These are phyloP conservation scores for Zygnema cylindricum DNA, from an alignment of 139 green algal genomes.

Conservation along the genomic window DNA sequence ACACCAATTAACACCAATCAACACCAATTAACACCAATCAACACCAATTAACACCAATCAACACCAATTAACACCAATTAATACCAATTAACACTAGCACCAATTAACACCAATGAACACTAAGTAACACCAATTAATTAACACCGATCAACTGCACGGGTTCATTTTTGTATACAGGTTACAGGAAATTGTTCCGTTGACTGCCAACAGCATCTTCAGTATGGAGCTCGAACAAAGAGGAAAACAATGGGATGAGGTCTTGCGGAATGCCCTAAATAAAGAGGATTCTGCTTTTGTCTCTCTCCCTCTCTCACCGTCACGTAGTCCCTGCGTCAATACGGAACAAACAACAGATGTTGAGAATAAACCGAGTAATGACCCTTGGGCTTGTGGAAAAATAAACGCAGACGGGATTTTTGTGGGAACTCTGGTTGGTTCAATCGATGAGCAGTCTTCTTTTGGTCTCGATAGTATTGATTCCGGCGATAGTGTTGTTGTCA, in stretches of 20 bases:
- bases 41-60: too few species aligned
- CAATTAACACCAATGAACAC: too few species aligned
- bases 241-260: slow-evolving; percentile 55
- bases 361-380: not conserved
- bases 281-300: not conserved
- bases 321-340: not conserved
- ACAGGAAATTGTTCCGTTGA: slow-evolving; percentile 85
- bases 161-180: slow-evolving; percentile 65
- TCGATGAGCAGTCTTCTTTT: not conserved
- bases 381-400: too few species aligned
- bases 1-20: too few species aligned
- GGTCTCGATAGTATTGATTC: not conserved
- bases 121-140: too few species aligned
- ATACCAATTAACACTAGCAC: too few species aligned
- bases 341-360: not conserved
- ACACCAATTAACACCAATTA: too few species aligned
- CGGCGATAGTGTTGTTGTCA: not conserved
- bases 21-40: too few species aligned
- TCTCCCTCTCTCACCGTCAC: not conserved
- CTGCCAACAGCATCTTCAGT: slow-evolving; percentile 72
- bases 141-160: not conserved
- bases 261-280: slow-evolving; percentile 55
- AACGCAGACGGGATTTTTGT: not conserved
- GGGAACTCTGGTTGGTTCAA: not conserved
- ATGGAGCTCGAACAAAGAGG: slow-evolving; percentile 29